Percentiles rank a stretch among this genome's conserved stretches.
phyloP scores from a whole-genome alignment of 352 stramenopile species.

The Plasmopara viticola region DNA sequence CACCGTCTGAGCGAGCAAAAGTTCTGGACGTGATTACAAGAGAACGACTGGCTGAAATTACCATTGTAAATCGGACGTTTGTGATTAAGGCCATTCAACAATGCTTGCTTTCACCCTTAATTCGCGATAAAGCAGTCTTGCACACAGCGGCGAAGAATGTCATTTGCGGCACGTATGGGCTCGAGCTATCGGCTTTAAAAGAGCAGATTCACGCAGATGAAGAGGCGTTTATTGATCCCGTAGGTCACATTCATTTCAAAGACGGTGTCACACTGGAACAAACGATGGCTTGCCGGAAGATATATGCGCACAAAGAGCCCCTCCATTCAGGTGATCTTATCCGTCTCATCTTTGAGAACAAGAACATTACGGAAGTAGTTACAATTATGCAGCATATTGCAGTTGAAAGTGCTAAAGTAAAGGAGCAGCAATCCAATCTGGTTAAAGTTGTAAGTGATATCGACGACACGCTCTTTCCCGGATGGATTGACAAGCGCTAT shows the following conservation, averaged over 20 bases:
- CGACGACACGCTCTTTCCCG: constrained; percentile 76
- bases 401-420: constrained; percentile 67
- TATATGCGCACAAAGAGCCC: constrained; percentile 26
- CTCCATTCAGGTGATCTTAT: constrained; percentile 69
- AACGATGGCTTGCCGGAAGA: constrained; percentile 4
- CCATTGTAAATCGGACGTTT: constrained; percentile 62
- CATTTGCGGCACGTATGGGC: constrained; percentile 56
- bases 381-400: constrained; percentile 81
- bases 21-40: constrained; percentile 75
- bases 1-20: constrained; percentile 48
- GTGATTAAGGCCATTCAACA: constrained; percentile 77
- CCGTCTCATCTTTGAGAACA: constrained; percentile 70
- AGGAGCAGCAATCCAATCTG: constrained; percentile 42
- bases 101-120: constrained; percentile 61
- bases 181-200: constrained; percentile 70
- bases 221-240: constrained; percentile 34
- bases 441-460: constrained; percentile 86
- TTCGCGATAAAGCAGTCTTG: constrained; percentile 57
- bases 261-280: constrained; percentile 9
- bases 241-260: constrained; percentile 25
- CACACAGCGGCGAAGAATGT: constrained; percentile 68
- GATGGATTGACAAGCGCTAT: constrained; percentile 69
- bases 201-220: constrained; percentile 72
- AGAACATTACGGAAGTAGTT: constrained; percentile 75
- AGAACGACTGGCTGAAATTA: constrained; percentile 62